Percentiles rank a stretch among this genome's conserved stretches.
These are phyloP conservation scores for Aspergillus chevalieri DNA, from an alignment of 2,329 filamentous ascomycete species.

Conservation along the genomic window DNA sequence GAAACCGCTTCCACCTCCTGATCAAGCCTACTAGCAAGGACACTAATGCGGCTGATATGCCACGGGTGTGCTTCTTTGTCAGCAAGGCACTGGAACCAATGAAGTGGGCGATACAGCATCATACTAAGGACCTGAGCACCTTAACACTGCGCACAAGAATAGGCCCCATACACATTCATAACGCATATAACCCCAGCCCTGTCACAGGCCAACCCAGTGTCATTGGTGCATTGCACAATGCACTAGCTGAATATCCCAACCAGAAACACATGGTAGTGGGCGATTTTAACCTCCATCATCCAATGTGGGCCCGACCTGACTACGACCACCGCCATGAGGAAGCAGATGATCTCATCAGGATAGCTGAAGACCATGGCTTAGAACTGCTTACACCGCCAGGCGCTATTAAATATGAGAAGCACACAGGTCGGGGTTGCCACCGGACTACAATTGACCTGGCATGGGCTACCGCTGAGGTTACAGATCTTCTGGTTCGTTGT, in stretches of 20 bases:
- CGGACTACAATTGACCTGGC: constrained; percentile 5
- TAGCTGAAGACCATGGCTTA: not conserved
- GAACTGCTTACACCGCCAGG: constrained; percentile 1
- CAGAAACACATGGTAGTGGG: constrained; percentile 1
- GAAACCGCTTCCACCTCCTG: constrained; percentile 2
- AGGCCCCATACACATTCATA: constrained; percentile 9
- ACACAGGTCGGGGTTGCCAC: not conserved
- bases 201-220: not conserved
- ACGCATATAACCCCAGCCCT: constrained; percentile 14
- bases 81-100: no score
- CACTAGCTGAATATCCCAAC: not conserved
- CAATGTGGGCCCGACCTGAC: constrained; percentile 1
- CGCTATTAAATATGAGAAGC: constrained; percentile 2
- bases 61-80: no score
- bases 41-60: not conserved
- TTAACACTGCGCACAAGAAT: constrained; percentile 1
- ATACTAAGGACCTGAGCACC: constrained; percentile 14
- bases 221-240: not conserved
- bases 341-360: constrained; percentile 1
- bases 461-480: not conserved
- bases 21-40: not conserved
- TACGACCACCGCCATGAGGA: not conserved
- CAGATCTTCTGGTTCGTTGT: not conserved
- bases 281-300: constrained; percentile 7
- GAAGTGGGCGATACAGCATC: constrained; percentile 9